phyloP scores from a whole-genome alignment of 495 filamentous ascomycete species.

The Darksidea phi region DNA sequence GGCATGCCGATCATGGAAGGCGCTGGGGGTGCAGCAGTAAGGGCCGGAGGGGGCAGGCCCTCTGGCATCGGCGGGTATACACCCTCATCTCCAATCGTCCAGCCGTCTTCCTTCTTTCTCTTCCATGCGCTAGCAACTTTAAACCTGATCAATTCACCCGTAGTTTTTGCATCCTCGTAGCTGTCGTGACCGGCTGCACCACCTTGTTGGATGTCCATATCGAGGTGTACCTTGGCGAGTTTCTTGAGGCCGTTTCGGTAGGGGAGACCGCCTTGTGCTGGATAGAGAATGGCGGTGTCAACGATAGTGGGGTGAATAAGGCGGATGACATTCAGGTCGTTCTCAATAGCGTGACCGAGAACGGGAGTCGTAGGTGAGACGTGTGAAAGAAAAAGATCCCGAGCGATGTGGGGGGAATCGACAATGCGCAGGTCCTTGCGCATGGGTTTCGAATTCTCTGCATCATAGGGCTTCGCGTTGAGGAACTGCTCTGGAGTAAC shows the following conservation, averaged over 20 bases:
- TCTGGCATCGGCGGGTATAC: slow-evolving; percentile 50
- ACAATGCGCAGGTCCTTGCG: slow-evolving; percentile 63
- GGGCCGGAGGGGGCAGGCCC: neutral
- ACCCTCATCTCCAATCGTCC: slow-evolving; percentile 55
- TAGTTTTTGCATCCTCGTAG: slow-evolving; percentile 81
- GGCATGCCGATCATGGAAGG: neutral
- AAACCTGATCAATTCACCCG: slow-evolving; percentile 77
- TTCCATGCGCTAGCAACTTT: slow-evolving; percentile 67
- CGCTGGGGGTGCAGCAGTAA: neutral
- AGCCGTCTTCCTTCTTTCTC: slow-evolving; percentile 60
- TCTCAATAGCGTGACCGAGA: slow-evolving; percentile 92
- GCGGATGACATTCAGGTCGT: slow-evolving; percentile 81
- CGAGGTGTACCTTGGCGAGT: slow-evolving; percentile 63
- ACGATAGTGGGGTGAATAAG: slow-evolving; percentile 81
- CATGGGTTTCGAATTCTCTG: slow-evolving; percentile 10
- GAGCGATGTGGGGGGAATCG: slow-evolving; percentile 66
- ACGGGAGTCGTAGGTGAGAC: slow-evolving; percentile 74
- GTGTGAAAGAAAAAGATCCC: slow-evolving; percentile 67
- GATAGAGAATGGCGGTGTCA: slow-evolving; percentile 83
- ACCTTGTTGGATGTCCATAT: slow-evolving; percentile 73
- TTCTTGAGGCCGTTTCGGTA: slow-evolving; percentile 70
- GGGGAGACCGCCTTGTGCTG: slow-evolving; percentile 72
- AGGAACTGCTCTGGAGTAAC: slow-evolving; percentile 71
- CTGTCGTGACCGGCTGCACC: slow-evolving; percentile 70
- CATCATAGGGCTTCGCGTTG: slow-evolving; percentile 61